phyloP scores from a whole-genome alignment of 2,329 filamentous ascomycete genomes.

The Alternaria solani region DNA sequence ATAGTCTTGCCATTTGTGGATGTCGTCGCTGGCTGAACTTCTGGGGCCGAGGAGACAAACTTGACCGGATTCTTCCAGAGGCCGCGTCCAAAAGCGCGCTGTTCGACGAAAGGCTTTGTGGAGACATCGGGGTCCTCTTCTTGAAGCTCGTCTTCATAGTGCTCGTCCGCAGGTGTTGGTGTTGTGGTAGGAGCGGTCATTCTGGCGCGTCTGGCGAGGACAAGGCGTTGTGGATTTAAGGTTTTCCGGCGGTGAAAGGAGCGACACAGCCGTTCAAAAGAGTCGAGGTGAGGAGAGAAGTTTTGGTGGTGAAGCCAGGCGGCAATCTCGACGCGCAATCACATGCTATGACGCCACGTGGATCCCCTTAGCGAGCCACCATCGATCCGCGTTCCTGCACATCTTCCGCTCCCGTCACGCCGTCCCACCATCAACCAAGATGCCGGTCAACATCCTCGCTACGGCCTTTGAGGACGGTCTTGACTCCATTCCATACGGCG shows the following conservation, averaged over 20 bases:
- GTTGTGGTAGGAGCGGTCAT: conserved; percentile 19
- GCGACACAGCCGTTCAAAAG: conserved; percentile 12
- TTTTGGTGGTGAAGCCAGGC: conserved; percentile 17
- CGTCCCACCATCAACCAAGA: conserved; percentile 48
- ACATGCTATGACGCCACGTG: conserved; percentile 45
- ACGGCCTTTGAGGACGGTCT: conserved; percentile 64
- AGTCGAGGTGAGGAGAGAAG: conserved; percentile 5
- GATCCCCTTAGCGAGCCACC: conserved; percentile 33
- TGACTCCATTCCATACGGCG: conserved; percentile 62
- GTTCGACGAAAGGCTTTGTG: conserved; percentile 65
- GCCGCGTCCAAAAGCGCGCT: conserved; percentile 67
- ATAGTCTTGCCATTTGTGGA: conserved; percentile 59
- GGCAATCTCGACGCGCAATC: conserved; percentile 29
- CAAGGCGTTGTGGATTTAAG: background rate
- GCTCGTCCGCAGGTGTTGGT: conserved; percentile 12
- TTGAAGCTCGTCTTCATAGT: conserved; percentile 24
- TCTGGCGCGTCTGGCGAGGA: background rate
- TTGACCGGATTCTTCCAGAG: conserved; percentile 67
- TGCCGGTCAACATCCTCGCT: conserved; percentile 69
- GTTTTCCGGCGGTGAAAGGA: conserved; percentile 17
- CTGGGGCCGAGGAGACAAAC: conserved; percentile 63
- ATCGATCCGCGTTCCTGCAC: conserved; percentile 34
- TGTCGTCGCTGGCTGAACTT: conserved; percentile 26
- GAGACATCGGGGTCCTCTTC: conserved; percentile 63
- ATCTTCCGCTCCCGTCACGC: conserved; percentile 22